Base-by-base conservation (phyloP, 768 basidiomycete species). In the Leccinum incarnatum region DNA sequence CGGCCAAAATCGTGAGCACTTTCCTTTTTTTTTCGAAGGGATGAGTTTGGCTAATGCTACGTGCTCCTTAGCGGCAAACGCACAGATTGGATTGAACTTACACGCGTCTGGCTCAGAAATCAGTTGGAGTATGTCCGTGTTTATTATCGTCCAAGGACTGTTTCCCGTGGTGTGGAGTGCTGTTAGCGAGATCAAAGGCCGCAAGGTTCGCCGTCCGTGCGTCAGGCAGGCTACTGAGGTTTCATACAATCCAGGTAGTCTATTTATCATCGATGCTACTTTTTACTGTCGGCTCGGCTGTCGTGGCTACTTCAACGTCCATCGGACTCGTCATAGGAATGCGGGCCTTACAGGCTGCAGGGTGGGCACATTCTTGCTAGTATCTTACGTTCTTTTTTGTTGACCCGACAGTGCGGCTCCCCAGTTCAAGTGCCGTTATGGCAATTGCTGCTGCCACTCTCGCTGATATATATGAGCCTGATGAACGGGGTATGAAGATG, bases 401-500 rank as follows among this genome's bases (percentile, higher is more conserved):
- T 60, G 46, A 64, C 23, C 55, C 3, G 19, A 25, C 3, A 21
- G 25, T 37, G 7, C 14, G 15, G 40, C 11, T 32, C 3, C 12
- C 47, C 58, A 87, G 85, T 14, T 86, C 85, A 5, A 83, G 84
- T 53, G 87, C 88, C 1, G 85, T 89, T 15, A 79, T 88, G 57
- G 72, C 86, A 0, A 83, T 93, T 50, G 91, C 90, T 11, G 89
- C 88, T 1, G 89, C 88, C 5, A 89, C 89, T 0, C 77, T 93
- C 3, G 88, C 90, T 4, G 91, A 92, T 68, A 85, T 92, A 17
- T 92, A 84, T 63, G 90, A 92, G 29, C 83, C 89, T 0, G 75
- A 78, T n/a, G 86, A 91, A 66, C 78, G 91, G n/a, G 91, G 91
- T 3, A 82, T 81, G 9, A 89, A 85, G 78, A 87, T 93, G 82